Conservation (phyloP, 1,284 basidiomycete species). For the Cutaneotrichosporon mucoides region DNA sequence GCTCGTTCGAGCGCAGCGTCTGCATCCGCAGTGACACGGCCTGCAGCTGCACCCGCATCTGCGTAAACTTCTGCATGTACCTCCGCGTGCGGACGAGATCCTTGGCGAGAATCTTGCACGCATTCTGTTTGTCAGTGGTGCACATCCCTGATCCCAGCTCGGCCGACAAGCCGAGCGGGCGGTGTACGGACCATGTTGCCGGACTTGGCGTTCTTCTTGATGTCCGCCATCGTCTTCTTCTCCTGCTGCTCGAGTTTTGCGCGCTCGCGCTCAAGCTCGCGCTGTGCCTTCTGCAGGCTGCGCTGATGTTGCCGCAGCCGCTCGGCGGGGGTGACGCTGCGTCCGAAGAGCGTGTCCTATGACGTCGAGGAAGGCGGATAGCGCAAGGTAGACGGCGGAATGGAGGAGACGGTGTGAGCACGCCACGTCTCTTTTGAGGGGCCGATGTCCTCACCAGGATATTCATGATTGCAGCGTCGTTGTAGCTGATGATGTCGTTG, state of each 20-base stretch:
- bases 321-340: constrained; percentile 91
- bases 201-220: constrained; percentile 91
- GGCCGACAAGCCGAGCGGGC: neutral
- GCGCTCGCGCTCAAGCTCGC: constrained; percentile 93
- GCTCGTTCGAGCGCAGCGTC: constrained; percentile 91
- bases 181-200: constrained; percentile 83
- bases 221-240: constrained; percentile 88
- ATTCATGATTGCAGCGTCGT: constrained; percentile 27
- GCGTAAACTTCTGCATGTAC: constrained; percentile 97
- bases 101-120: constrained; percentile 98
- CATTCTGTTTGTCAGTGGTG: constrained; percentile 59
- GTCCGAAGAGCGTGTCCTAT: constrained; percentile 90
- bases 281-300: constrained; percentile 89
- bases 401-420: constrained; percentile 5
- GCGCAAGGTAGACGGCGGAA: neutral
- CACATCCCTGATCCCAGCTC: neutral
- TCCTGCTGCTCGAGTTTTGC: constrained; percentile 91
- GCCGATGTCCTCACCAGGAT: constrained; percentile 30
- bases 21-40: constrained; percentile 95
- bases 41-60: constrained; percentile 97
- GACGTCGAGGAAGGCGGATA: neutral
- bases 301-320: constrained; percentile 94
- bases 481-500: neutral
- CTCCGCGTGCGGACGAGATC: constrained; percentile 92
- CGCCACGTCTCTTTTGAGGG: neutral